Base-by-base conservation (phyloP, 2,329 filamentous ascomycete genomes). In the Colletotrichum destructivum region DNA sequence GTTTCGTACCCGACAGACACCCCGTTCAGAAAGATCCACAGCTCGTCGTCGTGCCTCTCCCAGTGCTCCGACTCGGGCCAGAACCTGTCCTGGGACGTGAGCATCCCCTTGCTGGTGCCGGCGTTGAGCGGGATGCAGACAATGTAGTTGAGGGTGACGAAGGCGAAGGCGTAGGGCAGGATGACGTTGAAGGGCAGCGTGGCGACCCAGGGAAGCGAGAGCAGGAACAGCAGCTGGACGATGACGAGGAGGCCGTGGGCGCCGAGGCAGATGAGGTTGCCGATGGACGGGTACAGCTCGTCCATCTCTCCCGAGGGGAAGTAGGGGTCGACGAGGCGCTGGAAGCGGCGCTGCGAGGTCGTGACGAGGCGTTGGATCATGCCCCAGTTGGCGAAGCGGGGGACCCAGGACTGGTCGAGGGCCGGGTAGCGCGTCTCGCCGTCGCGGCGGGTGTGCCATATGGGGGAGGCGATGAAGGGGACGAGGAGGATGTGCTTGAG, bases 11-110 rank as follows among this genome's bases (percentile, higher is more conserved):
- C 88, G 44, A 87, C 87, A 12, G 87, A 89, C 38, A 95, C 89
- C 0, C 93, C 93, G 76, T 95, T 95, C 62, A 95, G 80, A 78
- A 93, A 95, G n/a, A 95, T 86, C 93, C 93, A 96, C 76, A 91
- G 88, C 81, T 95, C 93, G 63, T 90, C 84, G 13, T 84, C 83
- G 78, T 90, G 35, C 86, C 23, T 66, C 47, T 69, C 59, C 69
- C 69, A 71, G 9, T 69, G 65, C 40, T 18, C 40, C 1, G 67
- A 42, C 44, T 72, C 26, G 83, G 79, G 2, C 89, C 85, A 74
- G 87, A 89, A 63, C 86, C 82, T 3, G 85, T 82, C 52, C 88
- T 84, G 2, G 88, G 90, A 26, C 80, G 79, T 74, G 87, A 90
- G 7, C 8, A 69, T 54, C 0, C 66, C 60, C 40, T 84, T 82